Conservation (phyloP, 345 rosid species). For the Euphorbia tirucalli region DNA sequence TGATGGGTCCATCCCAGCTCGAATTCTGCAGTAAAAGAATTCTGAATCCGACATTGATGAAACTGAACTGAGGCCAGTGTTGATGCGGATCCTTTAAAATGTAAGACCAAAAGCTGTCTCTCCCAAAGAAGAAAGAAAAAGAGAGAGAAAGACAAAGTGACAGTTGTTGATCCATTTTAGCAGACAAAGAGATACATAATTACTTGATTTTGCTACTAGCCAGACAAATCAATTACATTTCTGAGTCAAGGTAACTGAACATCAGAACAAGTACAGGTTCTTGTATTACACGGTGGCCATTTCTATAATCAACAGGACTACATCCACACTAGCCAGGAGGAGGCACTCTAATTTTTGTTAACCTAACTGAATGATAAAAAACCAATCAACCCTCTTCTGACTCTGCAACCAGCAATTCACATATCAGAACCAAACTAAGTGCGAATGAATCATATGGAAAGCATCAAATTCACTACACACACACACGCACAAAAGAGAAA, state of each 20-base stretch:
- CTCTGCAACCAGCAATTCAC: constrained; percentile 38
- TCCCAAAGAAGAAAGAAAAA: no score
- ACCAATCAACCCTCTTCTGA: constrained; percentile 43
- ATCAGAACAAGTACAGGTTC: background rate
- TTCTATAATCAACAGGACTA: background rate
- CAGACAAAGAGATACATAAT: background rate
- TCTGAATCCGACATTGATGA: no score
- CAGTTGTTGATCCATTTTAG: background rate
- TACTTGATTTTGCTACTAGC: background rate
- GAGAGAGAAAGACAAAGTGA: no score
- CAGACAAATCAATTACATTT: background rate
- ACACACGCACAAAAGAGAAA: no score
- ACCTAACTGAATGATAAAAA: background rate
- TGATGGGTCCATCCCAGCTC: no score
- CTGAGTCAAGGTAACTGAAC: background rate
- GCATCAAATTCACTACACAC: background rate
- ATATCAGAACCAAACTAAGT: constrained; percentile 3
- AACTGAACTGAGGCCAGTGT: no score
- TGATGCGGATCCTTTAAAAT: background rate
- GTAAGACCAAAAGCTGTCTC: no score
- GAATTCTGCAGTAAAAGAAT: no score
- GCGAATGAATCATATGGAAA: background rate
- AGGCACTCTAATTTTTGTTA: background rate
- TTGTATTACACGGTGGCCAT: background rate
- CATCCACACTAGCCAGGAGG: constrained; percentile 4